Evolutionary conservation across 2,329 filamentous ascomycete genomes (phyloP), one percentile per base, ranked within the genome.

Genomic region (Chaetomium sp.): DNA sequence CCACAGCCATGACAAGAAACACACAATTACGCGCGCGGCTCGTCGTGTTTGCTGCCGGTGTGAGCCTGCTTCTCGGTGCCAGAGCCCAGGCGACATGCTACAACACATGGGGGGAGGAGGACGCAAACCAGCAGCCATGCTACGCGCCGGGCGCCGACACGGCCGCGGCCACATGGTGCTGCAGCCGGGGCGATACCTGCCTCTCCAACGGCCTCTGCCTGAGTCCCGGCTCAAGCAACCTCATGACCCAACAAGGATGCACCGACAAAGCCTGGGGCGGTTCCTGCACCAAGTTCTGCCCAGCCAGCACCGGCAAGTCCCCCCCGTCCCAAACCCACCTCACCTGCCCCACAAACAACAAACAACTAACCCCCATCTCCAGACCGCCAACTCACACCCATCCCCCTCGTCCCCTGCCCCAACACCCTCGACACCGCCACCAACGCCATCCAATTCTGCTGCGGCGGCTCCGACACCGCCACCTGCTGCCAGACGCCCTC

Each of bases 121-220:
- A 68, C 55, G 3, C 59, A 21, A 45, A 65, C n/a, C 63, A 58
- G 53, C 19, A 65, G 38, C 70, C 73, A 8, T 75, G 72, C 63
- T 66, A 67, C 47, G 42, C 67, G 2, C 29, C 64, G 6, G 65
- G 16, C 57, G 63, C 47, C 7, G 49, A 65, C 57, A 25, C 55
- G 3, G 19, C 45, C 42, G 56, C 67, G 10, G 62, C 69, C 57
- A 71, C 68, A 7, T 68, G 69, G 45, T 75, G 72, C 65, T 75
- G 73, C 63, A 66, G 66, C 38, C 66, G 50, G 51, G 54, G 25
- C 50, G 72, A 74, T 65, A 65, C 67, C 38, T 74, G 72, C 54
- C 68, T 74, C 27, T 70, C 70, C 42, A 75, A 75, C 59, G 72
- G 72, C n/a, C 70, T 74, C 35, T 75, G 72, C 38, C 65, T 75